Percentiles rank a stretch among this genome's conserved stretches.
phyloP scores from a whole-genome alignment of 1,284 basidiomycete genomes.

The Leccinum variabile region DNA sequence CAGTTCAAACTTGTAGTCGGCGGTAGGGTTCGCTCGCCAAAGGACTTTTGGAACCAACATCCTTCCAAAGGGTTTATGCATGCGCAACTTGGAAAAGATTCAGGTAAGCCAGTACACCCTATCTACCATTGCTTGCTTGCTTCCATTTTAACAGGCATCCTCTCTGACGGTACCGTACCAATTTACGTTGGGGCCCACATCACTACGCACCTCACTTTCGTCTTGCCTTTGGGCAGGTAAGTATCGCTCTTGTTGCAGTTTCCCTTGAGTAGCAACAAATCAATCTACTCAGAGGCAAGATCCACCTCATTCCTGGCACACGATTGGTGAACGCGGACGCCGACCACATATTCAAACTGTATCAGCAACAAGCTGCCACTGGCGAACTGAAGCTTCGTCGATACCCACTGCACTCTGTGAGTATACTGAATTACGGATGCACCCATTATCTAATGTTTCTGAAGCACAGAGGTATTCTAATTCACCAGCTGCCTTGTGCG shows the following conservation, averaged over 20 bases:
- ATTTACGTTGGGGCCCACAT: constrained; percentile 33
- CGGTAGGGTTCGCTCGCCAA: constrained; percentile 32
- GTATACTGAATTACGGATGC: constrained; percentile 9
- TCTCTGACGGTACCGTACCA: constrained; percentile 22
- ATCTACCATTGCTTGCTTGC: background rate
- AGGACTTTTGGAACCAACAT: constrained; percentile 44
- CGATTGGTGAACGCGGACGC: constrained; percentile 44
- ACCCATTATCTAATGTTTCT: constrained; percentile 14
- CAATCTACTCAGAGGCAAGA: constrained; percentile 48
- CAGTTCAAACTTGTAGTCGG: constrained; percentile 20
- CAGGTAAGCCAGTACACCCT: constrained; percentile 20
- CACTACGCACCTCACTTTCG: constrained; percentile 40
- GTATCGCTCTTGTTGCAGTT: background rate
- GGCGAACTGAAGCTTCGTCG: constrained; percentile 61
- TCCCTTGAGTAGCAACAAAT: background rate
- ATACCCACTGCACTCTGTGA: constrained; percentile 64
- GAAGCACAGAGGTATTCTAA: constrained; percentile 61
- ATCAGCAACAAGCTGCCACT: constrained; percentile 59
- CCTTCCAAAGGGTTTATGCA: constrained; percentile 30
- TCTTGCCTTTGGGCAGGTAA: constrained; percentile 52
- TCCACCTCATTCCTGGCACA: constrained; percentile 57
- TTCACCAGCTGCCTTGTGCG: background rate
- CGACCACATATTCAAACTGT: constrained; percentile 56
- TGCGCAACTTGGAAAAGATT: constrained; percentile 33
- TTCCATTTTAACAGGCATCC: constrained; percentile 34